Percentiles rank a stretch among this genome's conserved stretches.
phyloP scores from a whole-genome alignment of 345 rosid genomes.

The Passiflora organensis region DNA sequence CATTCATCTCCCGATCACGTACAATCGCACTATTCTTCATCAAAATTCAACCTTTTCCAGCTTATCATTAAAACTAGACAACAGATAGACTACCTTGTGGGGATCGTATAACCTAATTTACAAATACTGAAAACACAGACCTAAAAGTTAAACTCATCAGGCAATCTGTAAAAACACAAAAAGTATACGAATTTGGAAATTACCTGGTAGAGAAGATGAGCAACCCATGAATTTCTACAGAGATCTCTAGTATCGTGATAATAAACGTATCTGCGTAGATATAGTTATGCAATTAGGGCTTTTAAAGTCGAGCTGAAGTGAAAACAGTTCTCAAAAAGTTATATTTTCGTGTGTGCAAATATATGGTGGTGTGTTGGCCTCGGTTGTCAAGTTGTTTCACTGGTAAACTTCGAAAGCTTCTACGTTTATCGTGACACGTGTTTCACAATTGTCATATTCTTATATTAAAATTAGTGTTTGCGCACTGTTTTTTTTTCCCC shows the following conservation, averaged over 20 bases:
- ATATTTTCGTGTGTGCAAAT: too few relatives aligned
- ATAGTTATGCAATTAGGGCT: neutral
- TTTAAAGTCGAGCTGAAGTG: neutral
- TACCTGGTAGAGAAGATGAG: slow-evolving; percentile 85
- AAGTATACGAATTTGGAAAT: neutral
- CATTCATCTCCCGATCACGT: neutral
- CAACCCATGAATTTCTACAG: slow-evolving; percentile 57
- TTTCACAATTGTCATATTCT: too few relatives aligned
- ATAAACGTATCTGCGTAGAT: neutral
- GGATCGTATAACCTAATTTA: neutral
- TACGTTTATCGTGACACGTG: too few relatives aligned
- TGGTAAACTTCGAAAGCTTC: neutral
- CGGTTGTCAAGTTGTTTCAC: neutral
- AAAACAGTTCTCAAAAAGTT: too few relatives aligned
- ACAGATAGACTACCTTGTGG: too few relatives aligned
- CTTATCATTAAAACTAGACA: too few relatives aligned
- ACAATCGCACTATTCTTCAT: neutral
- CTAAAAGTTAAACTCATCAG: neutral
- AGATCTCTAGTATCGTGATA: neutral
- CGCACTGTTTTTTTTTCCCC: too few relatives aligned
- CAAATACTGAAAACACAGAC: neutral
- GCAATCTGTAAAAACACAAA: neutral
- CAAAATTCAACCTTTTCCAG: too few relatives aligned
- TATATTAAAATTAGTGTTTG: too few relatives aligned
- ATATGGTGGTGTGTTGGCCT: neutral